Evolutionary conservation across 768 basidiomycete species (phyloP), one percentile per base, ranked within the genome.

Genomic region (Pholiota molesta): DNA sequence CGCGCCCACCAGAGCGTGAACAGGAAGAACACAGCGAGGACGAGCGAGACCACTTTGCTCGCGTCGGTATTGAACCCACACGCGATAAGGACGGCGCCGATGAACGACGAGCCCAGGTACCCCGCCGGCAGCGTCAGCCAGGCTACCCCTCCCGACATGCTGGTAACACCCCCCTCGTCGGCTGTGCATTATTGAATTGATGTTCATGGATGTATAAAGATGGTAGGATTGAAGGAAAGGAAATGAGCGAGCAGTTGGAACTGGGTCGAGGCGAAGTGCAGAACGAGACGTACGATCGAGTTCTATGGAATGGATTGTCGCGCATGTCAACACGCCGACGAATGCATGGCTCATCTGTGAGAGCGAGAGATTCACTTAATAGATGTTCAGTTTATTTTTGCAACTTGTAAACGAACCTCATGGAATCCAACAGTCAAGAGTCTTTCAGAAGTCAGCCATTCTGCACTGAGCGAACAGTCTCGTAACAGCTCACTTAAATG

Each of bases 51-150:
- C 49, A 95, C 69, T 72, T 97, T 97, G 76, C 89, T 91, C 3
- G 95, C 95, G 65, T 92, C 88, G 51, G 91, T 94, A 73, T 95
- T 85, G 71, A 95, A 95, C 13, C 93, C 94, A 64, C 92, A 94
- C 13, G 93, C 85, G 61, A 97, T 95, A 42, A 97, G 79, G 47
- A 84, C 83, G 1, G 93, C 95, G 26, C 95, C 95, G 56, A 97
- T 93, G 69, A 97, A 79, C 4, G 89, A 88, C 5, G 92, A 90
- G 33, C 94, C 92, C 47, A 94, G 85, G 72, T 94, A 93, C 60
- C 94, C 94, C 21, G 83, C 82, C 0, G 92, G 91, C 3, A 94
- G 83, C 0, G 94, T 94, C 23, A 94, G 73, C 84, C 88, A 91
- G 21, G 83, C 78, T 44, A 95, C 85, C 0, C 94, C 95, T 29